Base-by-base conservation (phyloP, 345 rosid genomes). In the Erodium maritimum region DNA sequence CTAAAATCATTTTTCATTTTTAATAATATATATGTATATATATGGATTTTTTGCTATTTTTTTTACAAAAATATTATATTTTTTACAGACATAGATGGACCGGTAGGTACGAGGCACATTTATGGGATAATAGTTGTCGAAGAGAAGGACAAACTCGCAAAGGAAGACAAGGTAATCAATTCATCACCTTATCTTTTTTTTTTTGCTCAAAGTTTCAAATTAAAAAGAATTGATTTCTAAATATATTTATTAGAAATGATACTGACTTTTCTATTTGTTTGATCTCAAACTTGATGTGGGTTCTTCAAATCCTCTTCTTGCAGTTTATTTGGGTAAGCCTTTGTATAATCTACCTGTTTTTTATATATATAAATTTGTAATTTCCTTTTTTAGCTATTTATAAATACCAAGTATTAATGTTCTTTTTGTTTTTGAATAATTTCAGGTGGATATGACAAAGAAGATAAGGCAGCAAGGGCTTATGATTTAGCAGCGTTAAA, bases 391-490 rank as follows among this genome's bases (percentile, higher is more conserved):
- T n/a, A n/a, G n/a, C n/a, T n/a, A n/a, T n/a, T n/a, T n/a, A n/a
- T n/a, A n/a, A n/a, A n/a, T n/a, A n/a, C n/a, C n/a, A n/a, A n/a
- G n/a, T n/a, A n/a, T n/a, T 23, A 7, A 34, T 50, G 4, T 12
- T n/a, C 19, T 33, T 52, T 21, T 53, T 7, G 23, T 37, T 4
- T 56, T 23, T 18, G 5, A n/a, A 42, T 48, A 2, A 45, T 58
- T 61, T 10, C 59, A 90, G 95, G 95, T 64, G 97, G 97, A 29
- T 91, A 91, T 76, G 97, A 91, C 70, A 88, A 87, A 69, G 97
- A 91, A 82, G 97, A 91, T 60, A 91, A 91, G 60, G 97, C 97
- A 71, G 96, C 95, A 46, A 79, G 91, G 67, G 85, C 97, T 66
- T 91, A 91, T 55, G 97, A 91, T 73, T 68, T 91, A 65, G 97